A percentile compares a stretch with the other conserved stretches of the same genome.
phyloP scores from a whole-genome alignment of 306 rosid species.

The Vigna radiata region DNA sequence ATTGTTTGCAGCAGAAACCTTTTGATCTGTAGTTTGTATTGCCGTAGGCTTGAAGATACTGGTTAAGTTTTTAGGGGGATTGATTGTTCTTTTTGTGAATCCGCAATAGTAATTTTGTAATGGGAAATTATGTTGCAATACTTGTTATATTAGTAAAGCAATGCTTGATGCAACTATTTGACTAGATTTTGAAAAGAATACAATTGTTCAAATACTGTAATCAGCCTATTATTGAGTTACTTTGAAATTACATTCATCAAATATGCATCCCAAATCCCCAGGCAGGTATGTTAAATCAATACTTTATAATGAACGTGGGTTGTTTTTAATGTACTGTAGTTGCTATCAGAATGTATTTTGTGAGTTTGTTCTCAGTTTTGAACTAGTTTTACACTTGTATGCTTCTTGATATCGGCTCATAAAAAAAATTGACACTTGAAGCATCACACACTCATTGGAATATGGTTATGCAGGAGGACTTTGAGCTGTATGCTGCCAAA shows the following conservation, averaged over 20 bases:
- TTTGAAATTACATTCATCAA: background rate
- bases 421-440: background rate
- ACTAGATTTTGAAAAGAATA: conserved; percentile 10
- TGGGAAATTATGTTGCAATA: background rate
- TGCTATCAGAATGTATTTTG: background rate
- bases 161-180: conserved; percentile 19
- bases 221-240: background rate
- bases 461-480: conserved; percentile 81
- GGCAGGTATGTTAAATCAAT: conserved; percentile 12
- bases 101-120: background rate
- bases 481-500: conserved; percentile 83
- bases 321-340: conserved; percentile 2
- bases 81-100: conserved; percentile 15
- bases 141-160: background rate
- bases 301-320: conserved; percentile 6
- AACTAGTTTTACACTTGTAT: background rate
- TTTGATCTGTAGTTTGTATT: conserved; percentile 5
- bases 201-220: background rate
- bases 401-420: background rate
- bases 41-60: background rate
- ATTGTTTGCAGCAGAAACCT: conserved; percentile 11
- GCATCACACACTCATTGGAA: conserved; percentile 28
- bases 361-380: background rate
- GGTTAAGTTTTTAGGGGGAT: background rate
- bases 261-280: background rate